phyloP scores from a whole-genome alignment of 805 yeast genomes.

The Saturnispora bothae region DNA sequence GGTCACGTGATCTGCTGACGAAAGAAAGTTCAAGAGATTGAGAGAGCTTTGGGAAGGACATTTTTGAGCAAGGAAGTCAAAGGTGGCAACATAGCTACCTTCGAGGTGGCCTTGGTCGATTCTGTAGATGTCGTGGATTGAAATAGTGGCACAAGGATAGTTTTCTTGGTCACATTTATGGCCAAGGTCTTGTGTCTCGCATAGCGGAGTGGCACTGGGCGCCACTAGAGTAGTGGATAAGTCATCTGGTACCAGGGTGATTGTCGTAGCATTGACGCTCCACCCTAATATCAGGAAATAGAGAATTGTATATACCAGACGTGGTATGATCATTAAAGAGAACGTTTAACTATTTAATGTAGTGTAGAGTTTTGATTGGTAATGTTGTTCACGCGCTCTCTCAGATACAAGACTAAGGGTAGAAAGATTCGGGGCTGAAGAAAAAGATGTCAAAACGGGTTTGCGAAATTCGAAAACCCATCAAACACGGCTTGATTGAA shows the following conservation, averaged over 20 bases:
- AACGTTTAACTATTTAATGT: too few relatives aligned
- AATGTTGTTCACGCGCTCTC: too few relatives aligned
- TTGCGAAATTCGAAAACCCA: too few relatives aligned
- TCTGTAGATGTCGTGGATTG: neutral
- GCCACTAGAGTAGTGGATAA: neutral
- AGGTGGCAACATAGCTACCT: neutral
- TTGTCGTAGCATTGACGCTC: too few relatives aligned
- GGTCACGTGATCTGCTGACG: neutral
- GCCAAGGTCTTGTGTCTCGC: neutral
- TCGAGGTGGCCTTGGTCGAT: neutral
- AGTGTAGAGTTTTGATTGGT: too few relatives aligned
- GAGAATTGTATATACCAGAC: too few relatives aligned
- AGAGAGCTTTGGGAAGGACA: neutral
- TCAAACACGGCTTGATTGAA: too few relatives aligned
- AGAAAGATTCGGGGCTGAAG: too few relatives aligned
- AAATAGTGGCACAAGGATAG: neutral
- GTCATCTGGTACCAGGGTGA: neutral
- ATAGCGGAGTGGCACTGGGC: neutral
- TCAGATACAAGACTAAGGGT: too few relatives aligned
- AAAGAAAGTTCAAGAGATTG: neutral
- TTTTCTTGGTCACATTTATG: neutral
- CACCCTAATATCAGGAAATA: too few relatives aligned
- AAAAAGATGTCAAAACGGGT: too few relatives aligned
- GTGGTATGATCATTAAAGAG: too few relatives aligned
- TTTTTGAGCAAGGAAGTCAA: constrained; percentile 6